phyloP scores from a whole-genome alignment of 2,329 filamentous ascomycete genomes.

The Drechslerella coelobrocha region DNA sequence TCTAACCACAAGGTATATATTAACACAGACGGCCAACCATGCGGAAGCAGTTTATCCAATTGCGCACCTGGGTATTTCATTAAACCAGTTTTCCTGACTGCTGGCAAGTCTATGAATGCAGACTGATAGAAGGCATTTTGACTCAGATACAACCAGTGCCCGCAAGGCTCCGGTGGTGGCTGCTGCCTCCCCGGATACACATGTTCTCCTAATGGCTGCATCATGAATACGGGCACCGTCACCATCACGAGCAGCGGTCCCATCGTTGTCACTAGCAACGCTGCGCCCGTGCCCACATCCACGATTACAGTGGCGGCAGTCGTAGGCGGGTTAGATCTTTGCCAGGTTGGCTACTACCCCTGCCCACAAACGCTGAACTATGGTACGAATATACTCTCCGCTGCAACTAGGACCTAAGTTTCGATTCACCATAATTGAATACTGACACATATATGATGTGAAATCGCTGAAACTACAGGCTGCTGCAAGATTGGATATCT shows the following conservation, averaged over 20 bases:
- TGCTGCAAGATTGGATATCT: conserved; percentile 43
- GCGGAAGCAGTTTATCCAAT: conserved; percentile 22
- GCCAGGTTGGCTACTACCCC: conserved; percentile 39
- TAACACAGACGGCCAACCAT: conserved; percentile 29
- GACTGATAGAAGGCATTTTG: background rate
- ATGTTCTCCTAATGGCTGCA: conserved; percentile 41
- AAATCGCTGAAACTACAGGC: conserved; percentile 11
- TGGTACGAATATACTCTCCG: conserved; percentile 12
- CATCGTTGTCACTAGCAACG: conserved; percentile 8
- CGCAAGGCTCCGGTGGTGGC: conserved; percentile 30
- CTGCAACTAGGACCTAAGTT: background rate
- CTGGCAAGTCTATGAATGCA: background rate
- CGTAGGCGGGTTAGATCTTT: conserved; percentile 28
- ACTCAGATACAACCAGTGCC: conserved; percentile 32
- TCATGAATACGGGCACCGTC: conserved; percentile 13
- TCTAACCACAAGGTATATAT: background rate
- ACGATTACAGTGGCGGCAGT: conserved; percentile 12
- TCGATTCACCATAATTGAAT: background rate
- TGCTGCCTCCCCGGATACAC: conserved; percentile 47
- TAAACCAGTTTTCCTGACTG: background rate
- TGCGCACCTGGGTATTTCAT: conserved; percentile 35
- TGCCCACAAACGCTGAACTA: conserved; percentile 30
- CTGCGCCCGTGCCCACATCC: conserved; percentile 11
- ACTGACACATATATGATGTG: background rate
- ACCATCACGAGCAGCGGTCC: background rate